A percentile compares a stretch with the other conserved stretches of the same genome.
phyloP scores from a whole-genome alignment of 2,329 filamentous ascomycete species.

The Diaporthe sp. region DNA sequence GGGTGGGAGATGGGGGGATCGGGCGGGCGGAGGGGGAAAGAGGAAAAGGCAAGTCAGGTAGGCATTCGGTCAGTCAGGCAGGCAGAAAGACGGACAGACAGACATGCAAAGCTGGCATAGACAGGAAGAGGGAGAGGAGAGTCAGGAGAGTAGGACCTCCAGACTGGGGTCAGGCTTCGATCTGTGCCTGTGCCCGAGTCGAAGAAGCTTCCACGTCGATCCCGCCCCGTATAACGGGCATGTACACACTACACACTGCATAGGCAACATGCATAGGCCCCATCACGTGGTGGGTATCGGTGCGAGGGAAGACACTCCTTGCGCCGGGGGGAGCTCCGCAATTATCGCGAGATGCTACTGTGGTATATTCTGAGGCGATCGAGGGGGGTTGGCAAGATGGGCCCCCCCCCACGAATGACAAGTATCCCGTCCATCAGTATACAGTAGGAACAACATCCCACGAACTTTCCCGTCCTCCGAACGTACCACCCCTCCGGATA shows the following conservation, averaged over 20 bases:
- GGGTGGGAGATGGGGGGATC: not conserved
- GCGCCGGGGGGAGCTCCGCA: not conserved
- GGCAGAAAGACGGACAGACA: not conserved
- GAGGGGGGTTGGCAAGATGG: not conserved
- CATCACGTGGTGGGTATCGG: slow-evolving; percentile 20
- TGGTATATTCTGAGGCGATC: slow-evolving; percentile 12
- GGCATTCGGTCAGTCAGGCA: not conserved
- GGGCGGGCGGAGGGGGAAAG: not conserved
- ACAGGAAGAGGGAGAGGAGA: not conserved
- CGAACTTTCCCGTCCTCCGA: not conserved
- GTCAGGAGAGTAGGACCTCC: slow-evolving; percentile 6
- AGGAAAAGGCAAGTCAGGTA: not conserved
- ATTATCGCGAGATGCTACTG: slow-evolving; percentile 15
- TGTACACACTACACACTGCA: slow-evolving; percentile 14
- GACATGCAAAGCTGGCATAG: not conserved
- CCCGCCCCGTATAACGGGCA: not conserved
- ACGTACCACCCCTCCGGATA: slow-evolving; percentile 1
- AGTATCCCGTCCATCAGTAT: not conserved
- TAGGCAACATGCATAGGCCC: slow-evolving; percentile 15
- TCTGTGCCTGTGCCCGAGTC: slow-evolving; percentile 25
- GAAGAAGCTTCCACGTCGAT: slow-evolving; percentile 26
- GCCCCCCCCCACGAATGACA: not conserved
- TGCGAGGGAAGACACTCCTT: not conserved
- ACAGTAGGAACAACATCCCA: not conserved
- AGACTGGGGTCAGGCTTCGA: slow-evolving; percentile 12